Conservation (phyloP, 352 stramenopile genomes). For the Pythium phragmiticola region DNA sequence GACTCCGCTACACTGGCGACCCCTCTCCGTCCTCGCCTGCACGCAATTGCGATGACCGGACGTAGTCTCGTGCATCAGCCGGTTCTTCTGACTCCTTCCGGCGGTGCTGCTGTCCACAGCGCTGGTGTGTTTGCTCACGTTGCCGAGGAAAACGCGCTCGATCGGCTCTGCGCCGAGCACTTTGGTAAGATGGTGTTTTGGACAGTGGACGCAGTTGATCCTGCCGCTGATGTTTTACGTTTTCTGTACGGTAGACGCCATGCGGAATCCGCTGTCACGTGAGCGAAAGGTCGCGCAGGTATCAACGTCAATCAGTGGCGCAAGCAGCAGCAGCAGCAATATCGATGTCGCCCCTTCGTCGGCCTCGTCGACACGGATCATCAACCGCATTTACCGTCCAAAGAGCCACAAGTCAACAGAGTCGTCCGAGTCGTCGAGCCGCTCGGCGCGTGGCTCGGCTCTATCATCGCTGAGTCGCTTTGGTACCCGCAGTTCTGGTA, state of each 20-base stretch:
- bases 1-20: constrained; percentile 1
- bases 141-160: background rate
- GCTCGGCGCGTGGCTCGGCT: constrained; percentile 28
- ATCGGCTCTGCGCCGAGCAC: constrained; percentile 8
- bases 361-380: constrained; percentile 22
- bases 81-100: constrained; percentile 1
- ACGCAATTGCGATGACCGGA: constrained; percentile 23
- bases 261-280: constrained; percentile 41
- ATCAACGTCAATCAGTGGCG: background rate
- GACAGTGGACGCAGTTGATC: background rate
- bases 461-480: constrained; percentile 53
- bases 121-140: background rate
- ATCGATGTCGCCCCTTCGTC: constrained; percentile 31
- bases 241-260: constrained; percentile 12
- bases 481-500: constrained; percentile 18
- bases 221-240: background rate
- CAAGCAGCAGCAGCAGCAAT: constrained; percentile 11
- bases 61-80: constrained; percentile 15
- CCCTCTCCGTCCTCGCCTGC: constrained; percentile 4
- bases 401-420: constrained; percentile 29
- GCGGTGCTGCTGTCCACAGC: background rate
- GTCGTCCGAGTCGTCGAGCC: constrained; percentile 23
- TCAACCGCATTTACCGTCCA: constrained; percentile 36
- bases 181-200: background rate
- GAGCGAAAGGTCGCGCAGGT: constrained; percentile 32